phyloP scores from a whole-genome alignment of 768 basidiomycete genomes.

The Lepiota venenata region DNA sequence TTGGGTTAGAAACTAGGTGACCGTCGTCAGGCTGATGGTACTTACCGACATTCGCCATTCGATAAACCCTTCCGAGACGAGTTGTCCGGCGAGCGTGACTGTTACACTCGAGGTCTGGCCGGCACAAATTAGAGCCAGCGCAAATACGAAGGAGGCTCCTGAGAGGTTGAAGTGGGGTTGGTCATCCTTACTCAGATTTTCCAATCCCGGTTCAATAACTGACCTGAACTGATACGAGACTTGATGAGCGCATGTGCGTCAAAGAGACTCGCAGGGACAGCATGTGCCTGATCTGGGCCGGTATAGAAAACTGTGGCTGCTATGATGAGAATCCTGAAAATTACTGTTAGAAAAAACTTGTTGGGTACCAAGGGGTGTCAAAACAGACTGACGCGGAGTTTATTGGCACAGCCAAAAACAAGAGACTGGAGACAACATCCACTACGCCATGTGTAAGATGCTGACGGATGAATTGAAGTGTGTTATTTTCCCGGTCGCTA shows the following conservation, averaged over 20 bases:
- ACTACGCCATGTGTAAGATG: conserved; percentile 55
- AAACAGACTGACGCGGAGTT: conserved; percentile 54
- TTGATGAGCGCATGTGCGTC: conserved; percentile 66
- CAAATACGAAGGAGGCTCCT: conserved; percentile 72
- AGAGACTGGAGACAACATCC: conserved; percentile 56
- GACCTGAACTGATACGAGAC: conserved; percentile 53
- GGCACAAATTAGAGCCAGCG: conserved; percentile 68
- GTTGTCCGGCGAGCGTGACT: conserved; percentile 76
- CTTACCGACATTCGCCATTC: conserved; percentile 64
- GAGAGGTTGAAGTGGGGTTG: conserved; percentile 4
- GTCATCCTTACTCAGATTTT: neutral
- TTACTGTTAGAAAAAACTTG: neutral
- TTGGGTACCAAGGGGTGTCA: neutral
- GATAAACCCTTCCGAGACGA: conserved; percentile 78
- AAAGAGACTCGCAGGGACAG: conserved; percentile 59
- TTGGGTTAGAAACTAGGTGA: neutral
- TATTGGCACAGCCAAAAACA: conserved; percentile 72
- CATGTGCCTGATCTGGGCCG: conserved; percentile 25
- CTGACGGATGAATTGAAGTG: conserved; percentile 40
- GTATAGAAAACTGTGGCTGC: conserved; percentile 69
- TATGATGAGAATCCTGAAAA: conserved; percentile 61
- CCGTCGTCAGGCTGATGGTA: conserved; percentile 10
- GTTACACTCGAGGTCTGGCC: conserved; percentile 80
- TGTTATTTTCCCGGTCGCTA: conserved; percentile 46
- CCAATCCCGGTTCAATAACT: conserved; percentile 15